Percentiles rank a stretch among this genome's conserved stretches.
Evolutionary conservation across 2,329 filamentous ascomycete genomes (phyloP).

Genomic region (Nigrospora sphaerica): DNA sequence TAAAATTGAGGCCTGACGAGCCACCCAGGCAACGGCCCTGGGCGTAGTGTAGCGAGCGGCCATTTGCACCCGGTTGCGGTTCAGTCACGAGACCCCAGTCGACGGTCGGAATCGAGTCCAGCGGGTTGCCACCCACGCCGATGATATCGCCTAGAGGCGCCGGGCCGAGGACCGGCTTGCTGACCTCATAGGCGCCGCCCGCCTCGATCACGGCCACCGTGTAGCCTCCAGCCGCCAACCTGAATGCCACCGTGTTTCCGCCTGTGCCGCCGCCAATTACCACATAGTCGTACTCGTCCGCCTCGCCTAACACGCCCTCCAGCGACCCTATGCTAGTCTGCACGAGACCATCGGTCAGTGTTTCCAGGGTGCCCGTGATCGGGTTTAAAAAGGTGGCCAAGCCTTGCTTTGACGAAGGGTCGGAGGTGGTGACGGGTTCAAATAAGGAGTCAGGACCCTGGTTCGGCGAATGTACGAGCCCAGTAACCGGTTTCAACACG

Average conservation of each 20-base stretch:
- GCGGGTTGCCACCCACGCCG: constrained; percentile 6
- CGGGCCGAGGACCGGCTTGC: constrained; percentile 7
- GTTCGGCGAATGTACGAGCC: no score
- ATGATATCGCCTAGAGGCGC: constrained; percentile 12
- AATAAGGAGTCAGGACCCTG: no score
- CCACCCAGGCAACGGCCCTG: constrained; percentile 23
- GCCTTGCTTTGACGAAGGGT: no score
- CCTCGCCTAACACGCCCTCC: not conserved
- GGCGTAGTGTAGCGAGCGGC: constrained; percentile 14
- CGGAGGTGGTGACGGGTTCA: no score
- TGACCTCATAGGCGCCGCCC: constrained; percentile 25
- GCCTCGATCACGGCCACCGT: constrained; percentile 31
- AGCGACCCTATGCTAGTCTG: not conserved
- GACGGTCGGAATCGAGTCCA: constrained; percentile 6
- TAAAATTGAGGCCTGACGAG: constrained; percentile 19
- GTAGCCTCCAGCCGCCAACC: constrained; percentile 17
- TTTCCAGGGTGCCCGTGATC: not conserved
- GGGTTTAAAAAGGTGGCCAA: not conserved
- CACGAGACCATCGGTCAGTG: not conserved
- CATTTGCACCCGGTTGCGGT: constrained; percentile 8
- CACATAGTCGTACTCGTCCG: constrained; percentile 8
- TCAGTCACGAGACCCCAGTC: constrained; percentile 18
- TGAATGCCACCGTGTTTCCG: constrained; percentile 25
- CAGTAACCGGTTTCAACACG: no score
- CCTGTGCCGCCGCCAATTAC: constrained; percentile 30